Evolutionary conservation across 345 rosid species (phyloP).

Genomic region (Aurinia saxatilis): DNA sequence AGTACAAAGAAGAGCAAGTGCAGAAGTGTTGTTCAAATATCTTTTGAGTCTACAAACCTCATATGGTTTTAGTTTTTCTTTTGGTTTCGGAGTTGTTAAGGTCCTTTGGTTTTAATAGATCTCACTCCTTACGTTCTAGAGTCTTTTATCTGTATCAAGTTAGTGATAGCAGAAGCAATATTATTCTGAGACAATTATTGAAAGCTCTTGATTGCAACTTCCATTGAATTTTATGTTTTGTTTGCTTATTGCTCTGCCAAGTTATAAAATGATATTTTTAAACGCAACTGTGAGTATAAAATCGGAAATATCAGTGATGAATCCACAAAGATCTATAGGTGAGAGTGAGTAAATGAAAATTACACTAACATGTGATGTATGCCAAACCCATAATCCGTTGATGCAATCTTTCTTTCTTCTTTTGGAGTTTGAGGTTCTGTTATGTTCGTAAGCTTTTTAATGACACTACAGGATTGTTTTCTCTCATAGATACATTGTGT

Average conservation of each 20-base stretch:
- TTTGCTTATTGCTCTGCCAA: background rate
- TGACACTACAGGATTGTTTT: background rate
- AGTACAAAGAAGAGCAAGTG: constrained; percentile 34
- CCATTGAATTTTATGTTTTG: background rate
- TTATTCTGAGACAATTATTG: constrained; percentile 15
- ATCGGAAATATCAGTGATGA: background rate
- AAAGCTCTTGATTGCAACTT: constrained; percentile 8
- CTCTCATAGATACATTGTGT: constrained; percentile 9
- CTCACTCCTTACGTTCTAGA: constrained; percentile 15
- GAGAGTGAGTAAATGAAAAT: background rate
- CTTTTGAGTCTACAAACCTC: background rate
- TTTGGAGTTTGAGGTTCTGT: background rate
- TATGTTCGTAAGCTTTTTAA: background rate
- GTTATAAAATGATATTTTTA: background rate
- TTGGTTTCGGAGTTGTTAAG: constrained; percentile 14
- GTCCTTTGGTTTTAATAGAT: constrained; percentile 25
- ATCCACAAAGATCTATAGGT: background rate
- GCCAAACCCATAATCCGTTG: background rate
- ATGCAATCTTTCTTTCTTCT: constrained; percentile 8
- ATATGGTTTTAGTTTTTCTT: constrained; percentile 3
- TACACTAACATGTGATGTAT: constrained; percentile 4
- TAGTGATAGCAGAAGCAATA: constrained; percentile 8
- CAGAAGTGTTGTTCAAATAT: constrained; percentile 67
- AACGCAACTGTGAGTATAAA: too few species aligned
- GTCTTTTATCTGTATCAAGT: constrained; percentile 5